Percentiles rank a stretch among this genome's conserved stretches.
Conservation (phyloP, 495 filamentous ascomycete genomes). For the Penicillium bialowiezense region DNA sequence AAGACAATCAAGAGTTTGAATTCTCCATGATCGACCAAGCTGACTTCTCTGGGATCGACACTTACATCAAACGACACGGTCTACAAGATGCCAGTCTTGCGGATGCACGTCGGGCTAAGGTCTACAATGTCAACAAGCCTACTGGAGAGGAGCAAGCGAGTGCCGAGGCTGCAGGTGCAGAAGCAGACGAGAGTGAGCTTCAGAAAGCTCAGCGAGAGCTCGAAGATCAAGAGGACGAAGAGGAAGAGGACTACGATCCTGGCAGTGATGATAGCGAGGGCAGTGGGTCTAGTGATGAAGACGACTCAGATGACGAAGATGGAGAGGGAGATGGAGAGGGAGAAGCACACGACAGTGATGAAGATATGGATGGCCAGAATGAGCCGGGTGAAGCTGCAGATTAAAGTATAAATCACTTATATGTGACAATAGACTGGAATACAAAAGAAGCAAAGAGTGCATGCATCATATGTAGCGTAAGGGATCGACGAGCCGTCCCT, state of each 20-base stretch:
- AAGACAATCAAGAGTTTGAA: constrained; percentile 66
- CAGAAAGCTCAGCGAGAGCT: constrained; percentile 68
- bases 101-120: constrained; percentile 80
- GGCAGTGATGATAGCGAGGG: constrained; percentile 76
- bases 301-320: constrained; percentile 50
- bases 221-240: constrained; percentile 69
- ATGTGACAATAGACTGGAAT: background rate
- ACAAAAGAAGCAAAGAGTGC: too few species aligned
- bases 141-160: constrained; percentile 37
- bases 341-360: constrained; percentile 41
- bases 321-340: constrained; percentile 44
- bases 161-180: constrained; percentile 39
- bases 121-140: constrained; percentile 64
- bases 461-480: background rate
- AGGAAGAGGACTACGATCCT: constrained; percentile 87
- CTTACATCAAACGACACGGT: constrained; percentile 74
- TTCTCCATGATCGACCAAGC: constrained; percentile 87
- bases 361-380: constrained; percentile 45
- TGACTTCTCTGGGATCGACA: constrained; percentile 78
- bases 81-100: constrained; percentile 93
- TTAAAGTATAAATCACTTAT: background rate
- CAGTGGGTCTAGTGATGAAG: constrained; percentile 55
- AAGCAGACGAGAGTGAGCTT: constrained; percentile 53
- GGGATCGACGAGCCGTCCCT: background rate
- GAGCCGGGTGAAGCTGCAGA: constrained; percentile 44